Evolutionary conservation across 305 asterid species (phyloP), one percentile per base, ranked within the genome.

Genomic region (Nicotiana rustica): DNA sequence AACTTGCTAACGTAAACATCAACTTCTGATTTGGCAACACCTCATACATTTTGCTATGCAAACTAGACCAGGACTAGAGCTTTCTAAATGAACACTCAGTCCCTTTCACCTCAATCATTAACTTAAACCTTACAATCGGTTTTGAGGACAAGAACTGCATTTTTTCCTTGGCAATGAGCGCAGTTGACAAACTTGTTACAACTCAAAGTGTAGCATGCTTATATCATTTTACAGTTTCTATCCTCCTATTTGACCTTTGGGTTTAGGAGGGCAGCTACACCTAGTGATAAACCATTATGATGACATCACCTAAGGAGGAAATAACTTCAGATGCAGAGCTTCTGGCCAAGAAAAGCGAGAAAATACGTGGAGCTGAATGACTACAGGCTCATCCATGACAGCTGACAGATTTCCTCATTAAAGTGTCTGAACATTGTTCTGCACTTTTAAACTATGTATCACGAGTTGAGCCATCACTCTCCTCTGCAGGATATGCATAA

Each of bases 351-450:
- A 31, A 76, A 55, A 76, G 52, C 12, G 12, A 55, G 67, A 31
- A 44, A 77, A 33, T 17, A n/a, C 33, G 5, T 10, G 47, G 47
- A 15, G 80, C 65, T 75, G 65, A 75, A 75, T 25, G 80, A 52
- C 29, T 75, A 55, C n/a, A 12, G 52, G 52, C 67, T 56, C 67
- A 56, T 77, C 6, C 49, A 56, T 35, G 55, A 77, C 35, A 25
- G 52, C 67, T 56, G 18, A 29, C 18, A 77, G 80, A 77, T 77
- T 31, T 77, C 81, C 67, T 76, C n/a, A n/a, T 66, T 76, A 1
- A 76, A 76, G 67, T 76, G 67, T 76, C 33, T 77, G n/a, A 12
- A 56, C 33, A 77, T 77, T 56, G 81, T 77, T 56, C 33, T 77
- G 81, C n/a, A 33, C 52, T 55, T 56, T 56, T 77, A 77, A 56